Base-by-base conservation (phyloP, 2,329 filamentous ascomycete species). In the Fusarium musae region DNA sequence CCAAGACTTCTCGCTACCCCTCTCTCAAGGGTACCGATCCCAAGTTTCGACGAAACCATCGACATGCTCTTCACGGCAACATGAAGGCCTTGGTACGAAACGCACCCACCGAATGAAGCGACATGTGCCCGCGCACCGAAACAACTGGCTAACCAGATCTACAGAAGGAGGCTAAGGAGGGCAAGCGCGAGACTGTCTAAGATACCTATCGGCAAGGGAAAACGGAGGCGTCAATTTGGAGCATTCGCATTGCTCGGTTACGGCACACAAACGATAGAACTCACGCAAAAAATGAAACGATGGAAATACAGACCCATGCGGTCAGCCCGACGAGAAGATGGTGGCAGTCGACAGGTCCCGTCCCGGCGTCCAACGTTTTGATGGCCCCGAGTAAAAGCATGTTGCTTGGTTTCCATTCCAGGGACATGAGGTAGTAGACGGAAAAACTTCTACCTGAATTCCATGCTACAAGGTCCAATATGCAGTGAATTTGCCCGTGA, bases 41-140 rank as follows among this genome's bases (percentile, higher is more conserved):
- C 85, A 99, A 99, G 92, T 99, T 99, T 91, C 93, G 96, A 87
- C 93, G 96, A 88, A 99, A 99, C 91, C 96, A 99, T 90, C 94
- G 95, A 90, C 96, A 99, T 91, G 96, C 96, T 87, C 95, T 98
- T 77, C 96, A 98, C 90, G 96, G 96, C 86, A 99, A 95, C 85
- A 95, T 94, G 90, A 97, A 94, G 90, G 96, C 96, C 85, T 88
- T 99, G 89, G 96, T 98, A 92, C 83, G 93, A 72, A 53, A 50
- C 39, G 54, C 32, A 37, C 42, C 54, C 43, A 21, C 43, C 63
- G 66, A 69, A 40, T 46, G 28, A 43, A 64, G 60, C 68, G 44
- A 58, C n/a, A 34, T 34, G 17, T 50, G 23, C 43, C 36, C 37
- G 36, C 40, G 16, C 47, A 37, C 39, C 39, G 53, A 57, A 47